A percentile compares a stretch with the other conserved stretches of the same genome.
Evolutionary conservation across 345 rosid species (phyloP).

Genomic region (Trapa incisa): DNA sequence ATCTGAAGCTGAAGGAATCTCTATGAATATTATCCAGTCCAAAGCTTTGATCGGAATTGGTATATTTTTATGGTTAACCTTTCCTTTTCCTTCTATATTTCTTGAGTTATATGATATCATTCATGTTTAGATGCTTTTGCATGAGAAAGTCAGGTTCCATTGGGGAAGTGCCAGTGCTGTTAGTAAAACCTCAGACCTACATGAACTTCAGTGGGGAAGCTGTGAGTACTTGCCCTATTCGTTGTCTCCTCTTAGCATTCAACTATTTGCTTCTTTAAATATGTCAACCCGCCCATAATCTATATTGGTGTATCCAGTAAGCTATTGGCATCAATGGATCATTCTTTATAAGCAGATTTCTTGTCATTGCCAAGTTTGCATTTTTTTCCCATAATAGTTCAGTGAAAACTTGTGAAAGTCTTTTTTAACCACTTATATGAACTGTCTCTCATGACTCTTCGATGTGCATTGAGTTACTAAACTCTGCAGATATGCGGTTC

Average conservation of each 20-base stretch:
- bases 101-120: neutral
- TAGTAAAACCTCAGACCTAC: slow-evolving; percentile 86
- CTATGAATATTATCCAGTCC: slow-evolving; percentile 74
- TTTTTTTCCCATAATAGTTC: neutral
- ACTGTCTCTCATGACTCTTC: neutral
- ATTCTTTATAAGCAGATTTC: neutral
- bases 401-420: neutral
- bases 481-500: neutral
- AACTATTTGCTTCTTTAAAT: neutral
- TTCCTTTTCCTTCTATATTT: slow-evolving; percentile 5
- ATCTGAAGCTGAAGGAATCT: slow-evolving; percentile 46
- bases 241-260: neutral
- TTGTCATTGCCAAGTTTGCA: neutral
- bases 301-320: neutral
- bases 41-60: slow-evolving; percentile 89
- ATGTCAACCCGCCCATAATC: neutral
- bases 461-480: neutral
- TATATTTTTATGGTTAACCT: slow-evolving; percentile 14
- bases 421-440: neutral
- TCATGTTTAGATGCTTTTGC: neutral
- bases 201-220: slow-evolving; percentile 94
- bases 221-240: slow-evolving; percentile 28
- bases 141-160: slow-evolving; percentile 69
- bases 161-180: slow-evolving; percentile 68
- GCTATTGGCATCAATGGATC: neutral